Evolutionary conservation across 2,329 filamentous ascomycete species (phyloP), one percentile per base, ranked within the genome.

Genomic region (Penicillium glabrum): DNA sequence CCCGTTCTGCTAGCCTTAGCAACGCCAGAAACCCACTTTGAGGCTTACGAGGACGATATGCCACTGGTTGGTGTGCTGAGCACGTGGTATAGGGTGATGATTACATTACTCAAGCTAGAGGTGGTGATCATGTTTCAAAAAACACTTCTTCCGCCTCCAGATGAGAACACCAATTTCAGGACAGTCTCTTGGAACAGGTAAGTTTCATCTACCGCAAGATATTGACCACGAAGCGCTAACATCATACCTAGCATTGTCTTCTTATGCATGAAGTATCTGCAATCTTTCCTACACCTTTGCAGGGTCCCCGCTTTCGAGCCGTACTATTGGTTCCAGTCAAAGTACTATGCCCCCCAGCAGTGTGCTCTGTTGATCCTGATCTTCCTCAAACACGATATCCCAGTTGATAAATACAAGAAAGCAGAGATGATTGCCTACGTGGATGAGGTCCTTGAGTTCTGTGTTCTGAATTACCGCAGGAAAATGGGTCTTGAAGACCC

Each of bases 261-360:
- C 14, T 26, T 59, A 16, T 57, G 50, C 13, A 27, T 54, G 5
- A 5, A 27, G 14, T 59, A 48, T 33, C 29, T 53, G 5, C 33
- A 43, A 9, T 46, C n/a, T 16, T 58, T 53, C 49, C 29, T 46
- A 9, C 19, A 51, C 4, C 53, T 60, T 29, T 58, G 19, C 13
- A 13, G 19, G 10, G 33, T 13, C 9, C 43, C 55, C 9, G 41
- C 50, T 13, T 60, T 58, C 14, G 24, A 48, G 21, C 58, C 55
- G 2, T 60, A 56, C 33, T 19, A 14, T 27, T 60, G 55, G 58
- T 56, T 53, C 31, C 49, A 49, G 29, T 41, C 46, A 13, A 33
- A 33, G 7, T 47, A 51, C 19, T 41, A 56, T 27, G 41, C 19
- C 1, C 48, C 56, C n/a, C 46, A 49, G 10, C 51, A 47, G 31